A percentile compares a stretch with the other conserved stretches of the same genome.
Evolutionary conservation across 192 early-diverging fungal genomes (phyloP).

Genomic region (Polychytrium aggregatum): DNA sequence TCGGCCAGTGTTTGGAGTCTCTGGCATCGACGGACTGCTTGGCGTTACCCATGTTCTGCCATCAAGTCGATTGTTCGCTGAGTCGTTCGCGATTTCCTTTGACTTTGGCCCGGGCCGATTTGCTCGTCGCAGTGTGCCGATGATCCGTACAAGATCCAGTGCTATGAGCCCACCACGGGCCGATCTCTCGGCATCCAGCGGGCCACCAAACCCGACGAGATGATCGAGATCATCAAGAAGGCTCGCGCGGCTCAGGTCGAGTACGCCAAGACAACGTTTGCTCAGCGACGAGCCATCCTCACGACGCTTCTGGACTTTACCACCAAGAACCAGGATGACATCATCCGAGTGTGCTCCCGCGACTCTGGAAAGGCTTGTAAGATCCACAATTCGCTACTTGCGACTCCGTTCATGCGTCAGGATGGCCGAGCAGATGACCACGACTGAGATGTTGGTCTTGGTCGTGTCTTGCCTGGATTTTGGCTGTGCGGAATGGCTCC

Average conservation of each 20-base stretch:
- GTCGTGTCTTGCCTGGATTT: no score
- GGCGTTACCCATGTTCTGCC: no score
- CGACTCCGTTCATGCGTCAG: not conserved
- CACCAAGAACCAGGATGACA: constrained; percentile 59
- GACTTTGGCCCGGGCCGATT: no score
- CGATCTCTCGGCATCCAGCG: constrained; percentile 51
- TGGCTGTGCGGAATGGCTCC: no score
- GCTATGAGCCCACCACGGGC: constrained; percentile 80
- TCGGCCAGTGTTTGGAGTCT: no score
- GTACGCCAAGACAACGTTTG: constrained; percentile 62
- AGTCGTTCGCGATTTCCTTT: no score
- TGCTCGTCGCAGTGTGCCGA: no score
- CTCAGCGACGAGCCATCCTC: constrained; percentile 58
- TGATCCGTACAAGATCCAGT: constrained; percentile 50
- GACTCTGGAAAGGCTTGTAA: constrained; percentile 67
- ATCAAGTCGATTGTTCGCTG: no score
- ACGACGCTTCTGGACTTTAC: constrained; percentile 60
- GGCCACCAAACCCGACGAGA: constrained; percentile 41
- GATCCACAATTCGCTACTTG: constrained; percentile 1
- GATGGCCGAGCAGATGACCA: no score
- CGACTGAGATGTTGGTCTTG: no score
- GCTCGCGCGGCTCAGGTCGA: constrained; percentile 52
- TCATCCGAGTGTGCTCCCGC: constrained; percentile 58
- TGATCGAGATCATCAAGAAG: constrained; percentile 39
- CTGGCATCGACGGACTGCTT: no score